These are phyloP conservation scores for Penicillium sp. DNA, from an alignment of 2,329 filamentous ascomycete species.

Conservation along the genomic window DNA sequence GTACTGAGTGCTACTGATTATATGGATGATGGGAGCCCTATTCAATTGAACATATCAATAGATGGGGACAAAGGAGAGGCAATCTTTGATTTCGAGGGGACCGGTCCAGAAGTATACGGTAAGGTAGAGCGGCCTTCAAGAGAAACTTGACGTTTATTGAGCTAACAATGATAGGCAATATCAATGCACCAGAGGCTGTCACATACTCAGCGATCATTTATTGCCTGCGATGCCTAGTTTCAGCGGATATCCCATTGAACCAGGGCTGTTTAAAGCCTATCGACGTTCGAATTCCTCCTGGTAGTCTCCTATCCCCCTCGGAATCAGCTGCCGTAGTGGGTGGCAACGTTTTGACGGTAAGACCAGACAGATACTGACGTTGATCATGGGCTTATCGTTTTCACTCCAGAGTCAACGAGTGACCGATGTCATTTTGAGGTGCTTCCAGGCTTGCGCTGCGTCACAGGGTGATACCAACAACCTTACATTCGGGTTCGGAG, in stretches of 20 bases:
- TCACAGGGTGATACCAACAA: constrained; percentile 71
- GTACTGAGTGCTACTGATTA: constrained; percentile 62
- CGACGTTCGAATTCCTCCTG: constrained; percentile 59
- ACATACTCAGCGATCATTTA: constrained; percentile 76
- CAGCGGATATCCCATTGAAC: constrained; percentile 69
- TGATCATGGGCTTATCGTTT: neutral
- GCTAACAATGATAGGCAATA: constrained; percentile 45
- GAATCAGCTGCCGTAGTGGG: constrained; percentile 67
- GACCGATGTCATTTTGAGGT: constrained; percentile 62
- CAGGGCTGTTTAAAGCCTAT: constrained; percentile 71
- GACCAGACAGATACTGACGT: constrained; percentile 27
- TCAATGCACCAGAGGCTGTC: constrained; percentile 68
- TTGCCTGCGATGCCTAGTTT: constrained; percentile 65
- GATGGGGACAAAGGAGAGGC: constrained; percentile 60
- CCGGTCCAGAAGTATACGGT: constrained; percentile 56
- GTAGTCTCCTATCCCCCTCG: constrained; percentile 63
- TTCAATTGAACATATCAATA: constrained; percentile 63
- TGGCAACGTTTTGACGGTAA: constrained; percentile 68
- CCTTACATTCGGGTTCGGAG: constrained; percentile 26
- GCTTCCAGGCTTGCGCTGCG: constrained; percentile 66
- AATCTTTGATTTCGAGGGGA: constrained; percentile 67
- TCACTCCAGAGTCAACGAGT: constrained; percentile 17
- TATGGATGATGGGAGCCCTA: constrained; percentile 77
- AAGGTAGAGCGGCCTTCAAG: neutral
- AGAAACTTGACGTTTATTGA: neutral